phyloP scores from a whole-genome alignment of 2,329 filamentous ascomycete genomes.

The Aspergillus pseudoviridinutans region DNA sequence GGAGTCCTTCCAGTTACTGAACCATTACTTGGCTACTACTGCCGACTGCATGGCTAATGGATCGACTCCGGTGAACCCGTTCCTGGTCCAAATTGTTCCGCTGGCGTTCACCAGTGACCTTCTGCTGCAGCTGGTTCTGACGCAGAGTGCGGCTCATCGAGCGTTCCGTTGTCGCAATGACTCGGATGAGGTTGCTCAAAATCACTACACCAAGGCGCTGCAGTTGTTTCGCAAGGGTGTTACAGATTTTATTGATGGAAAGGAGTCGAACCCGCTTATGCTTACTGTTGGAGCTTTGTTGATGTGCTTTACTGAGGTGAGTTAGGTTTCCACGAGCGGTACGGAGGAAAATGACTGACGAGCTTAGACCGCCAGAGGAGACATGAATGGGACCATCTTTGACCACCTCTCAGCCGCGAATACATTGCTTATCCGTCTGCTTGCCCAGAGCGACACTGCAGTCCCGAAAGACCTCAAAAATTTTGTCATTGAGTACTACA shows the following conservation, averaged over 20 bases:
- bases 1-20: constrained; percentile 38
- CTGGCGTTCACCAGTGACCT: constrained; percentile 46
- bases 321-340: neutral
- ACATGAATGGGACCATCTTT: constrained; percentile 45
- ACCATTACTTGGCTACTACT: constrained; percentile 45
- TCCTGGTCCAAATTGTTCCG: constrained; percentile 45
- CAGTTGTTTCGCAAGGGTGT: constrained; percentile 26
- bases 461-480: constrained; percentile 39
- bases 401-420: constrained; percentile 46
- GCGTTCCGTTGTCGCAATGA: constrained; percentile 28
- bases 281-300: constrained; percentile 45
- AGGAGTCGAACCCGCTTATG: constrained; percentile 33
- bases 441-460: constrained; percentile 30
- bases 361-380: constrained; percentile 39
- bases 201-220: constrained; percentile 28
- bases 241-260: constrained; percentile 28
- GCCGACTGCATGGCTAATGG: constrained; percentile 48
- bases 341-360: constrained; percentile 2
- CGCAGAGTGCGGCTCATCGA: constrained; percentile 36
- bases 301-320: constrained; percentile 47
- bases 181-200: constrained; percentile 26
- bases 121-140: constrained; percentile 45
- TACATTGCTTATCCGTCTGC: constrained; percentile 38
- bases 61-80: constrained; percentile 45
- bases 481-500: constrained; percentile 49